Conservation (phyloP, 345 rosid species). For the Geranium rotundifolium region DNA sequence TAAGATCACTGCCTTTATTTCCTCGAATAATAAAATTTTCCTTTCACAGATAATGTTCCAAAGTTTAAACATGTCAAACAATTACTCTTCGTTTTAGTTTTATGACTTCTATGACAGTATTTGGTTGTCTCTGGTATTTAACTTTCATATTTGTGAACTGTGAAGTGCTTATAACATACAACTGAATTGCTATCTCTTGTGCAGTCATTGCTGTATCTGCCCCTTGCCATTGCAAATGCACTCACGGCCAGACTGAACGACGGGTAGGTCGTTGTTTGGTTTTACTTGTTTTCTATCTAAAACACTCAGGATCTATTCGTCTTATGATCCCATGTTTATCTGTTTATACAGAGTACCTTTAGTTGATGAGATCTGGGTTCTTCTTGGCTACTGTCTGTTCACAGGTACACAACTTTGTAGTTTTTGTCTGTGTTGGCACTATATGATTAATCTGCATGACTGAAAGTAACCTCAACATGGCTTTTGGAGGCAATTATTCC, state of each 20-base stretch:
- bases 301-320: background rate
- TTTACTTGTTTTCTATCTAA: background rate
- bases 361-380: conserved; percentile 85
- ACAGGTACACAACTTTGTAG: conserved; percentile 37
- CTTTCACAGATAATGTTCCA: background rate
- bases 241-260: conserved; percentile 84
- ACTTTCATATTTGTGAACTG: background rate
- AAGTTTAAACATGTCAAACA: background rate
- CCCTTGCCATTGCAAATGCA: conserved; percentile 87
- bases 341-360: conserved; percentile 63
- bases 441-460: background rate
- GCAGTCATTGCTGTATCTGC: conserved; percentile 90
- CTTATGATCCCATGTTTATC: background rate
- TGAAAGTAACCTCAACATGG: background rate
- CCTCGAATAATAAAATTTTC: background rate
- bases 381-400: conserved; percentile 80
- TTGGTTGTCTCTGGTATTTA: too few species aligned
- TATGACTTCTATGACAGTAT: too few species aligned
- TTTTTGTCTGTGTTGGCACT: background rate
- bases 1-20: background rate
- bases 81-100: too few species aligned
- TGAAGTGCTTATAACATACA: background rate
- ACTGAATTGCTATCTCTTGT: conserved; percentile 3
- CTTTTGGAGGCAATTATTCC: background rate
- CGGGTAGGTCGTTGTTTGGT: conserved; percentile 46